A percentile compares a stretch with the other conserved stretches of the same genome.
Evolutionary conservation across 257 asterid species (phyloP).

Genomic region (Paulownia fortunei): DNA sequence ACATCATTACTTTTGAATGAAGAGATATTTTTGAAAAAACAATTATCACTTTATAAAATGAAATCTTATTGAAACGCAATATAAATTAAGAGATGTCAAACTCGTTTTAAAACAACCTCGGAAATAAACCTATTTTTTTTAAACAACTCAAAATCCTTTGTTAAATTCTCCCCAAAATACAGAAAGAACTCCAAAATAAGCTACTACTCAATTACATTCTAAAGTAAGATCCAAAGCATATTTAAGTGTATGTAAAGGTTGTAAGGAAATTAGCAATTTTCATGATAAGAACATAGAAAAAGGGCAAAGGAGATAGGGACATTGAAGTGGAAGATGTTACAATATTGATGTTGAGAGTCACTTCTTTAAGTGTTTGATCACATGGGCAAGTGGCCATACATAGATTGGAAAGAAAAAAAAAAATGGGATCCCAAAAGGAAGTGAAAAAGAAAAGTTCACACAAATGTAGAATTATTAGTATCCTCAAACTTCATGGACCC

Average conservation of each 20-base stretch:
- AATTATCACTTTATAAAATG: too few relatives aligned
- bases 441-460: conserved; percentile 23
- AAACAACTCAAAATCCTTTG: too few relatives aligned
- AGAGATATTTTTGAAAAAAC: too few relatives aligned
- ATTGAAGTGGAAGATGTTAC: conserved; percentile 43
- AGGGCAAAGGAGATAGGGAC: conserved; percentile 34
- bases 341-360: conserved; percentile 38
- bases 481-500: conserved; percentile 46
- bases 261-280: not conserved
- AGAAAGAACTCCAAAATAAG: not conserved
- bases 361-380: conserved; percentile 44
- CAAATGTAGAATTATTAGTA: conserved; percentile 31
- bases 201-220: not conserved
- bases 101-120: too few relatives aligned
- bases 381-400: conserved; percentile 45
- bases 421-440: conserved; percentile 29
- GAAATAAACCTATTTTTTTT: too few relatives aligned
- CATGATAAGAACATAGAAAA: conserved; percentile 33
- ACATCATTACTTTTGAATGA: too few relatives aligned
- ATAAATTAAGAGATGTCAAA: too few relatives aligned
- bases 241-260: not conserved
- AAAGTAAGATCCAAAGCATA: not conserved
- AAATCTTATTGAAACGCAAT: too few relatives aligned
- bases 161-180: too few relatives aligned
- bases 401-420: not conserved